Evolutionary conservation across 352 stramenopile genomes (phyloP).

Genomic region (Thalassiosira oceanica): DNA sequence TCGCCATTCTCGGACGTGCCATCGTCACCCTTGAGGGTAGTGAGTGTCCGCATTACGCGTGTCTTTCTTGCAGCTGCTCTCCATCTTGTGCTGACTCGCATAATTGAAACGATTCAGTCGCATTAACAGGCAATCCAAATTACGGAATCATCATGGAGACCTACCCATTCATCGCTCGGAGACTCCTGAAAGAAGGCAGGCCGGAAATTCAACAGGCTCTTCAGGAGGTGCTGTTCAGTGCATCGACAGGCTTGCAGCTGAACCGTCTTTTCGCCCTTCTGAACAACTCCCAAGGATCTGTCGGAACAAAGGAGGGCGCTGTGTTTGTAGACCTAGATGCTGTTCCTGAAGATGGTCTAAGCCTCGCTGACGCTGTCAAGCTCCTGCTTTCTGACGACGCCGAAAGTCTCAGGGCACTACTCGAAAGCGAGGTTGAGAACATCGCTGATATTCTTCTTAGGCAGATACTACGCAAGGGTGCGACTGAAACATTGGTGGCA

Average conservation of each 20-base stretch:
- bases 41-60: too few relatives aligned
- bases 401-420: slow-evolving; percentile 63
- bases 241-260: slow-evolving; percentile 60
- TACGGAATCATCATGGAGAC: slow-evolving; percentile 84
- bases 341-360: slow-evolving; percentile 72
- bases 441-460: slow-evolving; percentile 76
- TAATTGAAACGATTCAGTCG: too few relatives aligned
- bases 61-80: too few relatives aligned
- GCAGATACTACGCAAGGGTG: slow-evolving; percentile 72
- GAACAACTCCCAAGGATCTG: slow-evolving; percentile 75
- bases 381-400: slow-evolving; percentile 75
- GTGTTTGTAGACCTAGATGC: slow-evolving; percentile 83
- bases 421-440: slow-evolving; percentile 76
- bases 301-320: slow-evolving; percentile 62
- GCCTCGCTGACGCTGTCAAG: slow-evolving; percentile 66
- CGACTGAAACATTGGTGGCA: slow-evolving; percentile 62
- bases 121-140: slow-evolving; percentile 77
- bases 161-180: slow-evolving; percentile 83
- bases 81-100: too few relatives aligned
- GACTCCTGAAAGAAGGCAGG: slow-evolving; percentile 71
- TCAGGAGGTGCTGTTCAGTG: slow-evolving; percentile 80
- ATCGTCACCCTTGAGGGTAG: slow-evolving; percentile 85
- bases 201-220: slow-evolving; percentile 79
- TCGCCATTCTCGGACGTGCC: slow-evolving; percentile 77
- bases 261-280: slow-evolving; percentile 75